phyloP scores from a whole-genome alignment of 768 basidiomycete genomes.

The Galerina marginata region DNA sequence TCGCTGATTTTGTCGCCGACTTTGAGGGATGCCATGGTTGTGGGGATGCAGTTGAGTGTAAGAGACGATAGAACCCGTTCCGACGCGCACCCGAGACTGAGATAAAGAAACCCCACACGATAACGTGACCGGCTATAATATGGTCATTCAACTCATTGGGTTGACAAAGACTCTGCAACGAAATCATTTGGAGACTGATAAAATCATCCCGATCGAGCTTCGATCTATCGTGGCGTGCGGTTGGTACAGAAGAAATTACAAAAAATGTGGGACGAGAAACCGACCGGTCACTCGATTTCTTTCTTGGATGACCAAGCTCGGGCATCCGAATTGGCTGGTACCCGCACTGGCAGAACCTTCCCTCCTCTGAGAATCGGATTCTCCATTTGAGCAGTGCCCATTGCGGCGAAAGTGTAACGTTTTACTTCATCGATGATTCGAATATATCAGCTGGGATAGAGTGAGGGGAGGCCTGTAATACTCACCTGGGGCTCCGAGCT shows the following conservation, averaged over 20 bases:
- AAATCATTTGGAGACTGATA: background rate
- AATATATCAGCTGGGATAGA: background rate
- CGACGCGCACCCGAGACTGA: background rate
- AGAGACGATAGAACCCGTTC: slow-evolving; percentile 18
- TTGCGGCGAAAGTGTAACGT: background rate
- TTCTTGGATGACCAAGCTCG: slow-evolving; percentile 1
- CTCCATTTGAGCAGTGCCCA: slow-evolving; percentile 12
- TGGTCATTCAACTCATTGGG: slow-evolving; percentile 8
- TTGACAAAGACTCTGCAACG: slow-evolving; percentile 8
- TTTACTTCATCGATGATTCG: background rate
- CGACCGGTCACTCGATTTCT: too few species aligned
- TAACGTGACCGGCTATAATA: slow-evolving; percentile 13
- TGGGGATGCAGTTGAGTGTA: background rate
- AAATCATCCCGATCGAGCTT: too few species aligned
- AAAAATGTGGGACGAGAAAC: too few species aligned
- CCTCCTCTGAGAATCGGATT: slow-evolving; percentile 14
- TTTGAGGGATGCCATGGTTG: slow-evolving; percentile 36
- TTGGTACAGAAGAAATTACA: too few species aligned
- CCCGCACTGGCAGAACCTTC: background rate
- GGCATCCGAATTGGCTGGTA: background rate
- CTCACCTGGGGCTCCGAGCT: too few species aligned
- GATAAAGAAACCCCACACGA: slow-evolving; percentile 8
- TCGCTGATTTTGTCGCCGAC: slow-evolving; percentile 45
- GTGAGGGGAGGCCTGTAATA: too few species aligned
- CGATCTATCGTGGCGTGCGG: too few species aligned